Evolutionary conservation across 2,329 filamentous ascomycete genomes (phyloP).

Genomic region (Sclerotinia nivalis): DNA sequence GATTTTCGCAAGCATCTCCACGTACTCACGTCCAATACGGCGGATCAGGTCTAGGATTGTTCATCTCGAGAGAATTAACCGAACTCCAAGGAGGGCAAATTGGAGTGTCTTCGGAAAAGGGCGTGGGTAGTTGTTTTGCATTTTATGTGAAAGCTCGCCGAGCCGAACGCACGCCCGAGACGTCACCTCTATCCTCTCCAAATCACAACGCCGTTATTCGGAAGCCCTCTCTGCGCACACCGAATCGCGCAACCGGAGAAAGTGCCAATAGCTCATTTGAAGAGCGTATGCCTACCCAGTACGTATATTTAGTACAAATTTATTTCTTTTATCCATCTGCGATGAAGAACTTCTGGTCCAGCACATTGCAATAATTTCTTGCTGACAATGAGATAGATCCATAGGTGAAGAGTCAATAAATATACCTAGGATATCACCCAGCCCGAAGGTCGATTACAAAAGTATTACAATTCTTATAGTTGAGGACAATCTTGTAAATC

Average conservation of each 20-base stretch:
- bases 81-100: constrained; percentile 82
- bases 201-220: background rate
- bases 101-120: constrained; percentile 67
- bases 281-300: background rate
- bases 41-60: constrained; percentile 77
- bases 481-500: constrained; percentile 68
- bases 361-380: background rate
- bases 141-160: constrained; percentile 62
- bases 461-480: constrained; percentile 56
- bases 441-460: constrained; percentile 8
- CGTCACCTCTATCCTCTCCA: constrained; percentile 17
- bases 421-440: background rate
- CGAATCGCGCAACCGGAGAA: background rate
- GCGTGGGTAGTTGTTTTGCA: constrained; percentile 71
- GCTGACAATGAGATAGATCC: constrained; percentile 1
- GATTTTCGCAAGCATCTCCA: constrained; percentile 73
- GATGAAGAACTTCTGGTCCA: background rate
- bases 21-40: constrained; percentile 82
- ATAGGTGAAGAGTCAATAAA: background rate
- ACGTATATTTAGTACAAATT: background rate
- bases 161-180: constrained; percentile 17
- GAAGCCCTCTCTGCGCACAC: background rate
- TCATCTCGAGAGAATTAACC: constrained; percentile 76
- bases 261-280: background rate
- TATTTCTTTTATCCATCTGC: background rate